Conservation (phyloP, 192 early-diverging fungal species). For the Phycomyces blakesleeanus region DNA sequence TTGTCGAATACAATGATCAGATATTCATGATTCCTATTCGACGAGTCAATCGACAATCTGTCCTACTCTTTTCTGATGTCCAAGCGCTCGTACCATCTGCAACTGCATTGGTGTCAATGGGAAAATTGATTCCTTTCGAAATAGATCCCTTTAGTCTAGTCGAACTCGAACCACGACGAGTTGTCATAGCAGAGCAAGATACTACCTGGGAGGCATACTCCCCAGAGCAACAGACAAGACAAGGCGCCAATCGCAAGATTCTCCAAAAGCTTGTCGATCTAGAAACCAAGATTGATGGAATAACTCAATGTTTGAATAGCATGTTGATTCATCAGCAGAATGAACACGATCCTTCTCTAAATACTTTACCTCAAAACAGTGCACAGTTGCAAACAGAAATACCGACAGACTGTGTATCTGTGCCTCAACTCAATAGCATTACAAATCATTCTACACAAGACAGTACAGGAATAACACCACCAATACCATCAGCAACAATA, state of each 20-base stretch:
- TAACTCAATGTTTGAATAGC: slow-evolving; percentile 3
- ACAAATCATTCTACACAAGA: neutral
- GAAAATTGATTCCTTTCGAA: slow-evolving; percentile 19
- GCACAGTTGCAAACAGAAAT: neutral
- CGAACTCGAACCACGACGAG: slow-evolving; percentile 9
- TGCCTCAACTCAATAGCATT: neutral
- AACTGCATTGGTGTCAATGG: slow-evolving; percentile 21
- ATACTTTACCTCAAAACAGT: too few relatives aligned
- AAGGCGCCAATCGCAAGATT: neutral
- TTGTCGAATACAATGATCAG: slow-evolving; percentile 17
- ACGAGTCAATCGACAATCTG: slow-evolving; percentile 5
- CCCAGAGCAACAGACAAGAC: neutral
- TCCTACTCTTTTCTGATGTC: slow-evolving; percentile 24
- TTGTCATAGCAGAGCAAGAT: neutral
- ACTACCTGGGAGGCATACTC: slow-evolving; percentile 14
- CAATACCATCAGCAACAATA: neutral
- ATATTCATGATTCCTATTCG: slow-evolving; percentile 23
- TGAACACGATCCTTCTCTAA: too few relatives aligned
- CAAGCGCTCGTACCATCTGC: slow-evolving; percentile 25
- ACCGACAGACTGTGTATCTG: neutral
- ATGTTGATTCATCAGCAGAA: neutral
- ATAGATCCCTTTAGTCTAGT: neutral
- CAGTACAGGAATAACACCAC: neutral
- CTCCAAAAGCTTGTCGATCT: slow-evolving; percentile 3
- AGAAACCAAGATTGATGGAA: slow-evolving; percentile 5